Conservation (phyloP, 441 rosid species). For the Euphorbia celastroides region DNA sequence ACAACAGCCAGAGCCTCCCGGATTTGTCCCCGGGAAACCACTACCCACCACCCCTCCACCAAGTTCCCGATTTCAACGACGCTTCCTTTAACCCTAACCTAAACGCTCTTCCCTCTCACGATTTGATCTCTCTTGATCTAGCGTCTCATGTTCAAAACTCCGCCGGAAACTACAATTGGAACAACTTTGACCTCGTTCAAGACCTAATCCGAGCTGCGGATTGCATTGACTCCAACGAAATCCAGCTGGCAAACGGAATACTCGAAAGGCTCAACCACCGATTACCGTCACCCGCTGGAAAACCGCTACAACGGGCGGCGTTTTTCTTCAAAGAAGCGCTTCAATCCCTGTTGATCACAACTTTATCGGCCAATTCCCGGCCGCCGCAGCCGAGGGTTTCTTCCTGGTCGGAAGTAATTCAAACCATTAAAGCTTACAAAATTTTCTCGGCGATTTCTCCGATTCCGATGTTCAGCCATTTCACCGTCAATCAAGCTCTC, state of each 20-base stretch:
- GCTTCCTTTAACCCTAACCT: constrained; percentile 7
- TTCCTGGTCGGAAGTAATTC: constrained; percentile 67
- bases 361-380: constrained; percentile 33
- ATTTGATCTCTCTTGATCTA: constrained; percentile 18
- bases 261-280: constrained; percentile 72
- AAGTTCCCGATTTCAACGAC: constrained; percentile 34
- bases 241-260: constrained; percentile 65
- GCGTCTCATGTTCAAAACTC: too few relatives aligned
- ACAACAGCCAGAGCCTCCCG: constrained; percentile 32
- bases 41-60: constrained; percentile 26
- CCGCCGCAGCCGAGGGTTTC: constrained; percentile 30
- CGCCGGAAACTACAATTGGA: constrained; percentile 15
- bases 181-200: constrained; percentile 48
- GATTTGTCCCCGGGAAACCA: constrained; percentile 32
- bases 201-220: constrained; percentile 77
- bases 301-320: constrained; percentile 81
- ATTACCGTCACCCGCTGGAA: constrained; percentile 51
- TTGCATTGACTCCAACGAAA: constrained; percentile 69
- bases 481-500: not conserved
- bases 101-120: constrained; percentile 12
- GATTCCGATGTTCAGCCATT: constrained; percentile 63
- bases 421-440: constrained; percentile 61
- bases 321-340: constrained; percentile 87
- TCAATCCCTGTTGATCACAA: constrained; percentile 33
- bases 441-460: constrained; percentile 74